Base-by-base conservation (phyloP, 108 stramenopile species). In the Nannochloropsis gaditana region DNA sequence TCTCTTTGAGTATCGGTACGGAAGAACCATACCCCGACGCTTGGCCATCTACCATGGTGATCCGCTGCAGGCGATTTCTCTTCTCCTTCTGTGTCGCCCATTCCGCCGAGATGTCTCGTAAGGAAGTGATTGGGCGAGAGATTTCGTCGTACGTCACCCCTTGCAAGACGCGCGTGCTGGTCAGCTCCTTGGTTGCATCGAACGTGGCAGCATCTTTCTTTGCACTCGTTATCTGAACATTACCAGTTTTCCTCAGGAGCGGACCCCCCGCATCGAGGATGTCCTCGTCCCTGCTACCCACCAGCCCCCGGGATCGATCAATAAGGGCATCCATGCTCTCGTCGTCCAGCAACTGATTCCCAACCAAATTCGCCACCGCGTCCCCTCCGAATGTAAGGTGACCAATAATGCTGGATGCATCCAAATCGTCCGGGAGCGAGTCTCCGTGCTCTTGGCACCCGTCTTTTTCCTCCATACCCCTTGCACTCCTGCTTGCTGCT, bases 131-230 rank as follows among this genome's bases (percentile, higher is more conserved):
- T n/a, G 59, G 59, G 15, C 59, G 3, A 8, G 59, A 5, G 59
- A 73, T 73, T 4, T 15, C 15, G 4, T 73, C 59, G n/a, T 73
- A 73, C 59, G n/a, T 73, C 59, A 73, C 59, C 2, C 59, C 59
- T n/a, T 73, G 59, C 59, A 73, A 73, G 59, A 73, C 59, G 3
- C 59, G 59, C 59, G 59, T 73, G 6, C n/a, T 6, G 5, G 59
- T 73, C 59, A 73, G n/a, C n/a, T 73, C 59, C 59, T n/a, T n/a
- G 19, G 59, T 73, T 15, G 59, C 59, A 73, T 73, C 59, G n/a
- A 73, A 73, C 0, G 59, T 73, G 0, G 59, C 59, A 15, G 59
- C 59, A n/a, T 73, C 59, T n/a, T 73, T 73, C 8, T 73, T 73
- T 2, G 59, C 59, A n/a, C n/a, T 73, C 59, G 59, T 73, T 4